Percentiles rank a stretch among this genome's conserved stretches.
Evolutionary conservation across 2,329 filamentous ascomycete genomes (phyloP).

Genomic region (Trichoderma atroviride): DNA sequence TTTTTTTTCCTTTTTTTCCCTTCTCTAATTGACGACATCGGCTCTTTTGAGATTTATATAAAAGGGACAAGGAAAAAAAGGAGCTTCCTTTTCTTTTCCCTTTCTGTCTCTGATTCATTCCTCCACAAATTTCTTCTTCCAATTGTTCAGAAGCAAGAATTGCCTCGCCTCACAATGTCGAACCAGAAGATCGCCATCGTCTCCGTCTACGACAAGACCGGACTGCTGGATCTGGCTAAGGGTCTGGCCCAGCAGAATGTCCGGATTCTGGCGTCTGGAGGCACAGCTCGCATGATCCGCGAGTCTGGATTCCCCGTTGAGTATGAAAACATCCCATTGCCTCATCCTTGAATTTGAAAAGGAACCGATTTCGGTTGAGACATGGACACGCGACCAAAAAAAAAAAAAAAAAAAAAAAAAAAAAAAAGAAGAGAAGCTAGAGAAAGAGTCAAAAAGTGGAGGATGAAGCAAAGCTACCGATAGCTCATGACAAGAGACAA

Average conservation of each 20-base stretch:
- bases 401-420: background rate
- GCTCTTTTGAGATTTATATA: constrained; percentile 1
- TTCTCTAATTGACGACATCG: constrained; percentile 13
- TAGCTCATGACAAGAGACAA: constrained; percentile 6
- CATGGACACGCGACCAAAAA: constrained; percentile 7
- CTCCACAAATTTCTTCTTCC: background rate
- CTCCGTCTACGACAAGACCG: constrained; percentile 99
- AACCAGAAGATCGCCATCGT: constrained; percentile 77
- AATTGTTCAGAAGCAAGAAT: constrained; percentile 12
- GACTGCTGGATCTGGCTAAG: constrained; percentile 88
- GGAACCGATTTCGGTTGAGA: constrained; percentile 4
- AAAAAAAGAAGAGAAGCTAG: background rate
- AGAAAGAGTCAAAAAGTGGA: background rate
- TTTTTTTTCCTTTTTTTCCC: constrained; percentile 18
- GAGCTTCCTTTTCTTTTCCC: background rate
- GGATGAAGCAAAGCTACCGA: background rate
- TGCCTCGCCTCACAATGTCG: constrained; percentile 39
- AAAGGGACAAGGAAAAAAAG: background rate
- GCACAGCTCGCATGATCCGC: constrained; percentile 93
- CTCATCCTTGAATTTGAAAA: background rate
- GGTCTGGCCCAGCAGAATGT: constrained; percentile 87
- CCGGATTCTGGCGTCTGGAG: constrained; percentile 89
- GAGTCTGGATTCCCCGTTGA: constrained; percentile 95
- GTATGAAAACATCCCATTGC: constrained; percentile 53
- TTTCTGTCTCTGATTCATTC: constrained; percentile 6